Evolutionary conservation across 805 yeast genomes (phyloP).

Genomic region (Schizosaccharomyces japonicus): DNA sequence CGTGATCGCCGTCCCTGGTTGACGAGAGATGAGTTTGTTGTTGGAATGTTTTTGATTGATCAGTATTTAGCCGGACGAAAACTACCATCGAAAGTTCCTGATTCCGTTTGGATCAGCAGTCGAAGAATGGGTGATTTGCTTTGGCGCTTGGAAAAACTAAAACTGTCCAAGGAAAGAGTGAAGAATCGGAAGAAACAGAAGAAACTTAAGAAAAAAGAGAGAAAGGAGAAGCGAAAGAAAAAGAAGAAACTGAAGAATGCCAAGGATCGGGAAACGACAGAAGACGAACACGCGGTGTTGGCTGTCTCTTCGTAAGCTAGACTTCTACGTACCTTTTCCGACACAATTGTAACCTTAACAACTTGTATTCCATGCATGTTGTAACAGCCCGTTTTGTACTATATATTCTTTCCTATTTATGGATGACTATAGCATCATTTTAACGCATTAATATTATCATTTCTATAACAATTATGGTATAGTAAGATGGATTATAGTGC

Average conservation of each 20-base stretch:
- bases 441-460: too few relatives aligned
- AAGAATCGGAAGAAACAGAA: neutral
- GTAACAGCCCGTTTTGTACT: too few relatives aligned
- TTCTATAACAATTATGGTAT: too few relatives aligned
- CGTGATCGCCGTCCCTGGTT: conserved; percentile 39
- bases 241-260: neutral
- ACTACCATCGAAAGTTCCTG: conserved; percentile 45
- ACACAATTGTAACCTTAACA: too few relatives aligned
- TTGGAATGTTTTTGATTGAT: conserved; percentile 96
- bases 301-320: too few relatives aligned
- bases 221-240: neutral
- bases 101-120: conserved; percentile 61
- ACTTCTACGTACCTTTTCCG: too few relatives aligned
- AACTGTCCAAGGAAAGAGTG: too few relatives aligned
- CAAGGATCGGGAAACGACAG: neutral
- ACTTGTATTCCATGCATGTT: too few relatives aligned
- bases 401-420: too few relatives aligned
- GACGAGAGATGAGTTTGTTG: conserved; percentile 58
- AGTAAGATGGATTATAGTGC: too few relatives aligned
- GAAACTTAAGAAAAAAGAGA: neutral
- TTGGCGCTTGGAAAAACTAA: conserved; percentile 1
- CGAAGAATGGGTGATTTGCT: conserved; percentile 14
- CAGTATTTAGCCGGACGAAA: conserved; percentile 87
- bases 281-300: too few relatives aligned
- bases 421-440: too few relatives aligned